Evolutionary conservation across 2,329 filamentous ascomycete genomes (phyloP).

Genomic region (Neopestalotiopsis clavispora): DNA sequence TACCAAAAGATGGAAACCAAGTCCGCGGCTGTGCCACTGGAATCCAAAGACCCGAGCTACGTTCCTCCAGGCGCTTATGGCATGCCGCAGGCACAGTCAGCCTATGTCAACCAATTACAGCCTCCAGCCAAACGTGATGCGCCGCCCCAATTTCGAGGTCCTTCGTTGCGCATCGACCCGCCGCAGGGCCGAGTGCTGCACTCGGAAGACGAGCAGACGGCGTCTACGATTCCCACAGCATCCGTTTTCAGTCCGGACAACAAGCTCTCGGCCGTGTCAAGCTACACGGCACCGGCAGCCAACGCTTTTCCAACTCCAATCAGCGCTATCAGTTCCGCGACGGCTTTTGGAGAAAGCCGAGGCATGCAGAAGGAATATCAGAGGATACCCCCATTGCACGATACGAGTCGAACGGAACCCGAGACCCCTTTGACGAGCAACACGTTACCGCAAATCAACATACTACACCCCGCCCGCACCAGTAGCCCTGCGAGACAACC

Average conservation of each 20-base stretch:
- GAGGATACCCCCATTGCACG: conserved; percentile 65
- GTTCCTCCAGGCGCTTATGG: conserved; percentile 66
- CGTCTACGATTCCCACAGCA: conserved; percentile 63
- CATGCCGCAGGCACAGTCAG: conserved; percentile 53
- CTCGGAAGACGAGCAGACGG: conserved; percentile 64
- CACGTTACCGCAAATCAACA: conserved; percentile 61
- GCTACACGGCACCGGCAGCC: conserved; percentile 48
- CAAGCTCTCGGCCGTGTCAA: conserved; percentile 63
- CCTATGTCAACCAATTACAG: conserved; percentile 35
- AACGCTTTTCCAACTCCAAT: conserved; percentile 67
- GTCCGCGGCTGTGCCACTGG: conserved; percentile 72
- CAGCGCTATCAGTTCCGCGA: conserved; percentile 53
- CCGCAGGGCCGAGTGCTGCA: conserved; percentile 61
- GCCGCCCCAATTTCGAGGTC: conserved; percentile 64
- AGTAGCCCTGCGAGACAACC: conserved; percentile 46
- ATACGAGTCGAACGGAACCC: conserved; percentile 59
- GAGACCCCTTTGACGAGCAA: conserved; percentile 58
- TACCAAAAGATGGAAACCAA: conserved; percentile 81
- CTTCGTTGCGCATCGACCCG: conserved; percentile 65
- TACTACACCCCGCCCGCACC: conserved; percentile 56
- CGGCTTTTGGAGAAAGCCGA: conserved; percentile 33
- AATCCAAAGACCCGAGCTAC: conserved; percentile 79
- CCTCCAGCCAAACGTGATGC: conserved; percentile 56
- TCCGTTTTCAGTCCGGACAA: conserved; percentile 64
- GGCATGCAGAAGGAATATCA: conserved; percentile 59